These are phyloP conservation scores for Phytophthora pseudosyringae DNA, from an alignment of 352 stramenopile genomes.

Conservation along the genomic window DNA sequence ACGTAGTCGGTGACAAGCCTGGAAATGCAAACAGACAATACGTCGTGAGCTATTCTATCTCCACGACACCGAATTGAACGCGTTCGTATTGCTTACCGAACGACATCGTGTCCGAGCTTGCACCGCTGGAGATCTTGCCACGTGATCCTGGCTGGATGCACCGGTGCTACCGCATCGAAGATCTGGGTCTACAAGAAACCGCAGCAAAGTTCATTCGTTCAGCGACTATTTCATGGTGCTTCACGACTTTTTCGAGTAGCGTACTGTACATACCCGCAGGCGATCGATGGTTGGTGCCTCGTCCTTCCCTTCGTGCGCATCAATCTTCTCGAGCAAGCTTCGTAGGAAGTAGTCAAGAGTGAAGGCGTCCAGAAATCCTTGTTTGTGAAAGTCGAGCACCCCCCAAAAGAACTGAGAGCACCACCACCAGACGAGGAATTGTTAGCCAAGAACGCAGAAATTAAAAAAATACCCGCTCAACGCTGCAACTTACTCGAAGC, in stretches of 20 bases:
- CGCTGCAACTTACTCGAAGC: slow-evolving; percentile 42
- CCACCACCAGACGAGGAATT: background rate
- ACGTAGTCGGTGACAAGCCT: slow-evolving; percentile 68
- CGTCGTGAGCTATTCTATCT: background rate
- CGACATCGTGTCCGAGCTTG: slow-evolving; percentile 55
- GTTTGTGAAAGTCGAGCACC: slow-evolving; percentile 74
- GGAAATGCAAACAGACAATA: background rate
- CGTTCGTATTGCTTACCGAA: slow-evolving; percentile 30
- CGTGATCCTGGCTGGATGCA: slow-evolving; percentile 50
- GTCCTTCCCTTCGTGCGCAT: slow-evolving; percentile 31
- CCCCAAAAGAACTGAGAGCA: slow-evolving; percentile 67
- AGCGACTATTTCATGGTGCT: background rate
- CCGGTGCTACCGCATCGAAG: slow-evolving; percentile 61
- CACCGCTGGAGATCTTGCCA: slow-evolving; percentile 66
- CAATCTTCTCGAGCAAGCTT: slow-evolving; percentile 62
- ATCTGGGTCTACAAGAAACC: slow-evolving; percentile 52
- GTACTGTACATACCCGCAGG: slow-evolving; percentile 38
- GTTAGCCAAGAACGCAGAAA: slow-evolving; percentile 1
- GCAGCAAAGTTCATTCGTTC: background rate
- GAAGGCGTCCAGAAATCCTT: slow-evolving; percentile 66
- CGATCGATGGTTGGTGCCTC: slow-evolving; percentile 36
- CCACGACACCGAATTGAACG: too few relatives aligned
- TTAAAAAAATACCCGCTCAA: background rate
- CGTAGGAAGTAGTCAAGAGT: slow-evolving; percentile 68
- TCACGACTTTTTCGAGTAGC: background rate